These are phyloP conservation scores for Aspergillus jensenii DNA, from an alignment of 2,329 filamentous ascomycete genomes.

Conservation along the genomic window DNA sequence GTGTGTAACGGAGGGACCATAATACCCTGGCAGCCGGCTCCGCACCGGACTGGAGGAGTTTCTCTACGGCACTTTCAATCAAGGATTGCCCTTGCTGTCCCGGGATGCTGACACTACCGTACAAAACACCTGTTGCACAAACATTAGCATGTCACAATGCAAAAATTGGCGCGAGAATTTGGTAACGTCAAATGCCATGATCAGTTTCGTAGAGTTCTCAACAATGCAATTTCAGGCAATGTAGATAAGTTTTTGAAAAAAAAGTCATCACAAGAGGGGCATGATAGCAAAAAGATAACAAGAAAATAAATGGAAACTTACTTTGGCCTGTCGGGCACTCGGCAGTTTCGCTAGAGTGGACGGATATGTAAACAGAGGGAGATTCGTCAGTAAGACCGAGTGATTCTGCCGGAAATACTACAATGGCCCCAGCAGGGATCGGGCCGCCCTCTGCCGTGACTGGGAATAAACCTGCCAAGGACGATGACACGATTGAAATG, in stretches of 20 bases:
- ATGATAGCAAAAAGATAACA: constrained; percentile 13
- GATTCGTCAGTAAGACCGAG: constrained; percentile 28
- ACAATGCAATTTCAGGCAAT: constrained; percentile 97
- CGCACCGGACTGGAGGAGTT: constrained; percentile 40
- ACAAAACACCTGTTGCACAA: constrained; percentile 54
- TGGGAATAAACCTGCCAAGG: constrained; percentile 67
- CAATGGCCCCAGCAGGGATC: constrained; percentile 64
- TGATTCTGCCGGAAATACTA: constrained; percentile 38
- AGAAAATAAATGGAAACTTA: constrained; percentile 58
- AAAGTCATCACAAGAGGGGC: constrained; percentile 73
- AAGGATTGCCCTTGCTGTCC: constrained; percentile 41
- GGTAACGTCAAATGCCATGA: constrained; percentile 44
- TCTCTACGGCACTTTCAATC: constrained; percentile 36
- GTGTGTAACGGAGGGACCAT: constrained; percentile 56
- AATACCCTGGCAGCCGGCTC: constrained; percentile 41
- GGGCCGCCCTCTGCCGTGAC: constrained; percentile 72
- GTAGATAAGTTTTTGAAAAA: constrained; percentile 88
- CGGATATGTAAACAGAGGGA: constrained; percentile 60
- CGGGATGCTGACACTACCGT: constrained; percentile 49
- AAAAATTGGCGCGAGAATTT: constrained; percentile 20
- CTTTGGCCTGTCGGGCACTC: constrained; percentile 87
- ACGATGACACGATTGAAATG: constrained; percentile 68
- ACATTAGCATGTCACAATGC: constrained; percentile 35
- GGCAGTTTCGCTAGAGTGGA: constrained; percentile 86
- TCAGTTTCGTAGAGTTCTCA: constrained; percentile 80